Percentiles rank a stretch among this genome's conserved stretches.
phyloP scores from a whole-genome alignment of 768 basidiomycete species.

The Rhodotorula toruloides region DNA sequence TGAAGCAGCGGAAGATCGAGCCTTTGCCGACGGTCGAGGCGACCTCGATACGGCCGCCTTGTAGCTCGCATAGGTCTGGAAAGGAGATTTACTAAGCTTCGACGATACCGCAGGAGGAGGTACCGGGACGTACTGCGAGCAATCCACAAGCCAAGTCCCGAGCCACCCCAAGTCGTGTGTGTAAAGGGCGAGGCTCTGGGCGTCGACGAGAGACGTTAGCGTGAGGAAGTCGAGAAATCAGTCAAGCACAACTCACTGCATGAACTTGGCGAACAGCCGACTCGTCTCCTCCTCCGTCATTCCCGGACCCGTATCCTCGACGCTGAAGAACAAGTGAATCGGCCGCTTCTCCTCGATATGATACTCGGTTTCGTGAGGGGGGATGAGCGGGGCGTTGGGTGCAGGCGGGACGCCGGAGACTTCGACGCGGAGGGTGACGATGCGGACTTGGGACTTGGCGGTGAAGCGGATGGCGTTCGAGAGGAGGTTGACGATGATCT shows the following conservation, averaged over 20 bases:
- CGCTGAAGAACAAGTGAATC: conserved; percentile 43
- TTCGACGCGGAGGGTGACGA: conserved; percentile 43
- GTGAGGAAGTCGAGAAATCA: neutral
- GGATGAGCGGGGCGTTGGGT: conserved; percentile 24
- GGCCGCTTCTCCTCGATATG: conserved; percentile 36
- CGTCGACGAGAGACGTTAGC: neutral
- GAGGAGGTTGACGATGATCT: conserved; percentile 47
- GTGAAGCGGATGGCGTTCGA: conserved; percentile 47
- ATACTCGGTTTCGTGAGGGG: conserved; percentile 42
- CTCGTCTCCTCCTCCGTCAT: conserved; percentile 43
- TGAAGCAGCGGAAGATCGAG: conserved; percentile 36
- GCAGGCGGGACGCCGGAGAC: conserved; percentile 38
- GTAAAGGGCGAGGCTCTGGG: conserved; percentile 42
- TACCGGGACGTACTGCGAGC: conserved; percentile 41
- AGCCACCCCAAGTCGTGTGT: conserved; percentile 45
- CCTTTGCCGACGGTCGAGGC: conserved; percentile 28
- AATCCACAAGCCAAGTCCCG: conserved; percentile 46
- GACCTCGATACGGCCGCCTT: conserved; percentile 32
- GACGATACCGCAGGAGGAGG: too few relatives aligned
- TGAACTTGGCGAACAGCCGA: conserved; percentile 44
- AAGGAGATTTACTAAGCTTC: too few relatives aligned
- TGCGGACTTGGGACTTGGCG: conserved; percentile 34
- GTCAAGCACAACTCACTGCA: conserved; percentile 33
- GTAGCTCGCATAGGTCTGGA: conserved; percentile 33
- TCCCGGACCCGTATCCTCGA: conserved; percentile 45